phyloP scores from a whole-genome alignment of 2,329 filamentous ascomycete genomes.

The Sclerotinia trifoliorum region DNA sequence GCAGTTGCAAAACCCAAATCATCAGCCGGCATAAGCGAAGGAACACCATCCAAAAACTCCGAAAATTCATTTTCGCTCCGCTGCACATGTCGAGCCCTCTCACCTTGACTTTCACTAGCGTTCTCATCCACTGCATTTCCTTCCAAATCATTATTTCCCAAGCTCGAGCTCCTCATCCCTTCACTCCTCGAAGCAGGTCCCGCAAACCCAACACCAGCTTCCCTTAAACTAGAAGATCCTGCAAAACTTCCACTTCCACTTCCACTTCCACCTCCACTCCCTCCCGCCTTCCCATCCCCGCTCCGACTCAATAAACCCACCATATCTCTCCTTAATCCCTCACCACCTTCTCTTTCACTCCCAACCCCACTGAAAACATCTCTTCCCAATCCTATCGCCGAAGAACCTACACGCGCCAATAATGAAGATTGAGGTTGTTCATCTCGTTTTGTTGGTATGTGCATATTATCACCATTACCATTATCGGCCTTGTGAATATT shows the following conservation, averaged over 20 bases:
- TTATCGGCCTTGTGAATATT: no score
- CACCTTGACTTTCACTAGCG: slow-evolving; percentile 26
- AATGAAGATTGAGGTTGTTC: slow-evolving; percentile 27
- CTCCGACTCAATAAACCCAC: slow-evolving; percentile 32
- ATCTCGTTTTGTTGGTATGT: background rate
- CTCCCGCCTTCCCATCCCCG: slow-evolving; percentile 30
- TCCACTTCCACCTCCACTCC: slow-evolving; percentile 24
- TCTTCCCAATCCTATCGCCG: slow-evolving; percentile 41
- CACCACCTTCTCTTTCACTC: slow-evolving; percentile 19
- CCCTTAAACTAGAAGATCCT: slow-evolving; percentile 32
- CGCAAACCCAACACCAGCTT: slow-evolving; percentile 22
- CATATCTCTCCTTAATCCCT: slow-evolving; percentile 29
- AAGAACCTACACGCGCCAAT: slow-evolving; percentile 37
- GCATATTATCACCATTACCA: no score
- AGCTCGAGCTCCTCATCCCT: background rate
- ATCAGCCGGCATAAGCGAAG: background rate
- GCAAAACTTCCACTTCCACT: slow-evolving; percentile 24
- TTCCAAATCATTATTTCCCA: background rate
- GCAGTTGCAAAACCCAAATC: background rate
- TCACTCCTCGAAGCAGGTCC: background rate
- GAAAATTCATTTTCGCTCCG: slow-evolving; percentile 37
- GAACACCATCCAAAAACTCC: slow-evolving; percentile 34
- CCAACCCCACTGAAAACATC: slow-evolving; percentile 35
- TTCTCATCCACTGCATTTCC: background rate
- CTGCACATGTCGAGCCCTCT: slow-evolving; percentile 32